These are phyloP conservation scores for Westerdykella ornata DNA, from an alignment of 2,329 filamentous ascomycete species.

Conservation along the genomic window DNA sequence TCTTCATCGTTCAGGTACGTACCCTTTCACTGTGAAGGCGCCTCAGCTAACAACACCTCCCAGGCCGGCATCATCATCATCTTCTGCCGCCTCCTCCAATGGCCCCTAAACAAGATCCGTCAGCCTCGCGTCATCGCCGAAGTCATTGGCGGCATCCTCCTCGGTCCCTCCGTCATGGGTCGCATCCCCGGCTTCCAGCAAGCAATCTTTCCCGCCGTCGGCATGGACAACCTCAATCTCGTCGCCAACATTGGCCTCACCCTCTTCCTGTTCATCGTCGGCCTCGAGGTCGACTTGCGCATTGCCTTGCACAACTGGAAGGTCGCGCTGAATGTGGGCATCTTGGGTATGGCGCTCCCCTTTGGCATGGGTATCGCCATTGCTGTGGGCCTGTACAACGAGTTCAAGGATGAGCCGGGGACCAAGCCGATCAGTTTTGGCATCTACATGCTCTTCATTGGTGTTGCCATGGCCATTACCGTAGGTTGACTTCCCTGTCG, in stretches of 20 bases:
- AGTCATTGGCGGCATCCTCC: constrained; percentile 74
- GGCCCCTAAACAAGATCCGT: constrained; percentile 66
- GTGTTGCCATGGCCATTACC: constrained; percentile 89
- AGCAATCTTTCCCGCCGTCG: constrained; percentile 68
- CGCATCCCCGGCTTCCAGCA: constrained; percentile 70
- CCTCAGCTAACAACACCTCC: constrained; percentile 51
- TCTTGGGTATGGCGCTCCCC: constrained; percentile 72
- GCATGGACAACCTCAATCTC: constrained; percentile 67
- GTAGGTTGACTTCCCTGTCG: constrained; percentile 40
- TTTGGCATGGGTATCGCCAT: constrained; percentile 77
- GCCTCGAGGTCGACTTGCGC: constrained; percentile 76
- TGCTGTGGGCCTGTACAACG: constrained; percentile 70
- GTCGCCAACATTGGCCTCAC: constrained; percentile 79
- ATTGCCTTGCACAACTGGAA: constrained; percentile 75
- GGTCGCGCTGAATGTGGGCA: constrained; percentile 67
- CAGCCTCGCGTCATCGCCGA: constrained; percentile 80
- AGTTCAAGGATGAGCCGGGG: constrained; percentile 57
- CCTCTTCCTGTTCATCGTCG: constrained; percentile 81
- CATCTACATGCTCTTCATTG: constrained; percentile 71
- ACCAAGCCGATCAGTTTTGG: constrained; percentile 55
- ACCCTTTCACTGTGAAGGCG: constrained; percentile 60
- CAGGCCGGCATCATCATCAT: constrained; percentile 68
- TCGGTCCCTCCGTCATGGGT: constrained; percentile 84
- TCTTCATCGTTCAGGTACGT: constrained; percentile 68
- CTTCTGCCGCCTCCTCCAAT: constrained; percentile 67